Evolutionary conservation across 2,329 filamentous ascomycete genomes (phyloP), one percentile per base, ranked within the genome.

Genomic region (Sporothrix sp.): DNA sequence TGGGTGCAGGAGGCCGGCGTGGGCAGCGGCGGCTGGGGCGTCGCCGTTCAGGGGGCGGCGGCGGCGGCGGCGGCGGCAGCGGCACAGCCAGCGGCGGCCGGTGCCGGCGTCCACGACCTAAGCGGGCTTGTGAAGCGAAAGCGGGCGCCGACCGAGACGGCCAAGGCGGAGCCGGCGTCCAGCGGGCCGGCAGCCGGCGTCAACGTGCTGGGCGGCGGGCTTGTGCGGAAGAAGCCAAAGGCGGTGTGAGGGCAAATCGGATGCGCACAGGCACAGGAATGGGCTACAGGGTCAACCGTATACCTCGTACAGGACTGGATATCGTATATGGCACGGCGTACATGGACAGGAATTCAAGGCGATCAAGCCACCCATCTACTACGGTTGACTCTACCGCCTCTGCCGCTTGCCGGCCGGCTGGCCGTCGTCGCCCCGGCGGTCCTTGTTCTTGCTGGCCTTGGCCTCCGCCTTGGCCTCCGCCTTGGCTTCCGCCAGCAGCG

Each of bases 1-100:
- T 93, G 86, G 85, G 72, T 81, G 38, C 73, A 73, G 13, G 85
- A 91, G 60, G 79, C 84, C 1, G 76, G 75, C 14, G 68, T 72
- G 51, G 73, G 74, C 1, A 64, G 69, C 0, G 64, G 69, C 1
- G 58, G 63, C 18, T 83, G 78, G 79, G 75, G 76, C 0, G 61
- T 72, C 8, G 64, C 67, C 0, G 66, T 83, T 2, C 61, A 65
- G 3, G 81, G 81, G 0, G 65, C 60, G 28, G n/a, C 23, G 64
- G 28, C 53, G 0, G 36, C 55, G 0, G 51, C 53, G 3, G 47
- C 49, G n/a, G 16, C 32, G 30, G 36, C n/a, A 27, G 45, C n/a
- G 11, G 27, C 8, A 28, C 6, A 28, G 10, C n/a, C n/a, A n/a
- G n/a, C n/a, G n/a, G n/a, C n/a, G n/a, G n/a, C n/a, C n/a, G n/a